Conservation (phyloP, 805 yeast species). For the Yamadazyma kitorensis region DNA sequence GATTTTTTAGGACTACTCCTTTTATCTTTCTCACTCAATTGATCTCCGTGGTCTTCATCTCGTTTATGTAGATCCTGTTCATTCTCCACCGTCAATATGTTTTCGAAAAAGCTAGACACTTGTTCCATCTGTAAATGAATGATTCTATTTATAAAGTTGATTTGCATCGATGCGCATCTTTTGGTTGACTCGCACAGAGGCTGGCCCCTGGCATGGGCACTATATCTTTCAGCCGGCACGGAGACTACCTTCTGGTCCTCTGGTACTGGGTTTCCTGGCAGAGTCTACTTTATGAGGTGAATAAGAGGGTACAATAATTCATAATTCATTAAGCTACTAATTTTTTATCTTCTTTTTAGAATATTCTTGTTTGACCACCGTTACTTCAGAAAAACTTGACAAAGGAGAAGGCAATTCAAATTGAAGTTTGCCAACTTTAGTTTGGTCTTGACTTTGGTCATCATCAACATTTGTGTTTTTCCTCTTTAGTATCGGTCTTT, state of each 20-base stretch:
- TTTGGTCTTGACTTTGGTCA: constrained; percentile 12
- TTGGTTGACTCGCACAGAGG: no score
- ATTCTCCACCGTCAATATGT: constrained; percentile 29
- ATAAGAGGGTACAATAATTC: no score
- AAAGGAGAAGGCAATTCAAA: constrained; percentile 31
- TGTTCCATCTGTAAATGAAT: constrained; percentile 40
- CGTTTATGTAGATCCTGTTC: constrained; percentile 6
- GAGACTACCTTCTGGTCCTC: no score
- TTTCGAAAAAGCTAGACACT: constrained; percentile 36
- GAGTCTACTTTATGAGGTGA: no score
- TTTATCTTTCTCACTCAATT: neutral
- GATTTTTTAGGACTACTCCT: no score
- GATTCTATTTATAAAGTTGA: no score
- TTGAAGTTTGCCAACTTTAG: no score
- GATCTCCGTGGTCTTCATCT: constrained; percentile 1
- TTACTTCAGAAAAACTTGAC: constrained; percentile 28
- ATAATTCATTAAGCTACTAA: neutral
- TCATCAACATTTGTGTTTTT: constrained; percentile 14
- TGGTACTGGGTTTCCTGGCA: no score
- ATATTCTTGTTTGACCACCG: constrained; percentile 10
- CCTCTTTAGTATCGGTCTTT: constrained; percentile 21
- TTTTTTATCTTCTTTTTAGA: neutral
- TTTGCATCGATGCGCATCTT: no score
- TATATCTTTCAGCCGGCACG: no score
- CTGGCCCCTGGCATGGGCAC: no score